These are phyloP conservation scores for Claviceps humidiphila DNA, from an alignment of 2,329 filamentous ascomycete species.

Conservation along the genomic window DNA sequence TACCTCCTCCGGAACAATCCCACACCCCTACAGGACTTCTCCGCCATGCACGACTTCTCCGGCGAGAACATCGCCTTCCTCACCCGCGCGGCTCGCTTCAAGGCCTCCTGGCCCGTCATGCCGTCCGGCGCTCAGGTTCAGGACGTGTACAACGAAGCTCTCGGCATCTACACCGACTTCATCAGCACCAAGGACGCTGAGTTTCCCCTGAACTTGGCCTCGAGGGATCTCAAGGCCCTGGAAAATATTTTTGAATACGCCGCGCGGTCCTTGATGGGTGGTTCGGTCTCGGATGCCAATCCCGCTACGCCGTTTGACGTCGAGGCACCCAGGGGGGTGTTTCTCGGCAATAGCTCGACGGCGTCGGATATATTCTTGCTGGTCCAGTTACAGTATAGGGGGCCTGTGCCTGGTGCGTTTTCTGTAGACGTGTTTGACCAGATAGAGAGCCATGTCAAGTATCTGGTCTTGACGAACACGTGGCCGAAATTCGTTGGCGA, in stretches of 20 bases:
- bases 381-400: conserved; percentile 20
- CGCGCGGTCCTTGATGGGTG: conserved; percentile 27
- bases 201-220: conserved; percentile 52
- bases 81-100: conserved; percentile 41
- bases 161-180: conserved; percentile 48
- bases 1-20: conserved; percentile 44
- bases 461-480: conserved; percentile 54
- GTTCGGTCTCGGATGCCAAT: conserved; percentile 21
- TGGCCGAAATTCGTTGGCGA: conserved; percentile 42
- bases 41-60: conserved; percentile 51
- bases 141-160: conserved; percentile 41
- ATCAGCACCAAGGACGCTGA: conserved; percentile 44
- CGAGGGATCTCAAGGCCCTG: conserved; percentile 34
- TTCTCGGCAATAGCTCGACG: conserved; percentile 20
- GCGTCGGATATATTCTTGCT: conserved; percentile 35
- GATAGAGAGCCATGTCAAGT: conserved; percentile 45
- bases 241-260: conserved; percentile 40
- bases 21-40: conserved; percentile 46
- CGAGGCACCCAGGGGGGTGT: not conserved
- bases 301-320: conserved; percentile 25
- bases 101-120: conserved; percentile 16
- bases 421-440: conserved; percentile 40
- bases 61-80: conserved; percentile 59
- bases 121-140: conserved; percentile 10
- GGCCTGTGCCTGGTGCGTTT: conserved; percentile 34